These are phyloP conservation scores for Syncephalastrum monosporum DNA, from an alignment of 371 early-diverging fungal species.

Conservation along the genomic window DNA sequence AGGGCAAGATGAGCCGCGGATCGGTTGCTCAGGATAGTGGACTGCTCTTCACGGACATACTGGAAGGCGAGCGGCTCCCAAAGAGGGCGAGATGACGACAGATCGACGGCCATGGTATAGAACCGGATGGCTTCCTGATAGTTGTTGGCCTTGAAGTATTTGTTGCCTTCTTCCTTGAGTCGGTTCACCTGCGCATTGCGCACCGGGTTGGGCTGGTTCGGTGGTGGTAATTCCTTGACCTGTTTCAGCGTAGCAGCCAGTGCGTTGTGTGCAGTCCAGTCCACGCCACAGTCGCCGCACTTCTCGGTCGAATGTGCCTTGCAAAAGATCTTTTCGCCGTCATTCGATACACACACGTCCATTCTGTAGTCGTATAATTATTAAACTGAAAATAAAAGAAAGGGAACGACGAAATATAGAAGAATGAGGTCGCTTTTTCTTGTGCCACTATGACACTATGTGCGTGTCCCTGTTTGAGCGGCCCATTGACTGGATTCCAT, in stretches of 20 bases:
- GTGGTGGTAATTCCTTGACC: constrained; percentile 66
- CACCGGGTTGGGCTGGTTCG: constrained; percentile 63
- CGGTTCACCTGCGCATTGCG: constrained; percentile 63
- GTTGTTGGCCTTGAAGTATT: constrained; percentile 61
- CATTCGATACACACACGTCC: constrained; percentile 19
- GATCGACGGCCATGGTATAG: constrained; percentile 72
- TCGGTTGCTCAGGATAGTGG: constrained; percentile 70
- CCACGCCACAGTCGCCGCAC: constrained; percentile 46
- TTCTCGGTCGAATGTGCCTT: constrained; percentile 43
- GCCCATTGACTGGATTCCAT: too few relatives aligned
- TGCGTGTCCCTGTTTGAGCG: too few relatives aligned
- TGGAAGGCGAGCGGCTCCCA: constrained; percentile 74
- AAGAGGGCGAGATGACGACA: constrained; percentile 70
- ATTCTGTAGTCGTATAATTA: neutral
- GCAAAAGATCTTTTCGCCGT: constrained; percentile 51
- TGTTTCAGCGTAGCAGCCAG: constrained; percentile 53
- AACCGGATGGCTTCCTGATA: constrained; percentile 69
- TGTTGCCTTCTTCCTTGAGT: constrained; percentile 78
- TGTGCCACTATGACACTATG: too few relatives aligned
- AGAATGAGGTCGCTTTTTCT: too few relatives aligned
- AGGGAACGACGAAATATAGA: too few relatives aligned
- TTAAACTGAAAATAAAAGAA: neutral
- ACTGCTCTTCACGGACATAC: constrained; percentile 67
- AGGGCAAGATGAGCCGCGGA: constrained; percentile 70
- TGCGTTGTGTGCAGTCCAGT: constrained; percentile 52